phyloP scores from a whole-genome alignment of 2,329 filamentous ascomycete species.

The Aspergillus awamori region DNA sequence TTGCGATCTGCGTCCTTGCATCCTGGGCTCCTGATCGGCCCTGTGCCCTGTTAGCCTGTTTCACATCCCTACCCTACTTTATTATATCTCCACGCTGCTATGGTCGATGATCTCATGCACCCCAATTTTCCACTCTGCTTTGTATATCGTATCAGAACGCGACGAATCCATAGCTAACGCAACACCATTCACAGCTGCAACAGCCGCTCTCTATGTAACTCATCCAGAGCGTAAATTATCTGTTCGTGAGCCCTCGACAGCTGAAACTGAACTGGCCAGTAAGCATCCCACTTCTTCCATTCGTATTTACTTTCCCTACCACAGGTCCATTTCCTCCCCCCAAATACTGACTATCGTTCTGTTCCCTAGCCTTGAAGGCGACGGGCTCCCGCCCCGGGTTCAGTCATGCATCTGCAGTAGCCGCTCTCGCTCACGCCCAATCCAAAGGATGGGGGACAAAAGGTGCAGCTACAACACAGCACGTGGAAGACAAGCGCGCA shows the following conservation, averaged over 20 bases:
- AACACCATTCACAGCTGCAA: conserved; percentile 52
- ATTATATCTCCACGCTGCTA: not conserved
- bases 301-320: not conserved
- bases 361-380: conserved; percentile 26
- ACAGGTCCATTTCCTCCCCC: not conserved
- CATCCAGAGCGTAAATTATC: conserved; percentile 42
- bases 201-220: conserved; percentile 62
- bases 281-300: conserved; percentile 13
- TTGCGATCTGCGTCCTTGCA: conserved; percentile 9
- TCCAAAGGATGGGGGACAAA: conserved; percentile 65
- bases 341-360: not conserved
- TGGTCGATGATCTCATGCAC: not conserved
- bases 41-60: not conserved
- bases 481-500: conserved; percentile 61
- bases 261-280: conserved; percentile 28
- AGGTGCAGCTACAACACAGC: conserved; percentile 59
- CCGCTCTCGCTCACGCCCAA: conserved; percentile 73
- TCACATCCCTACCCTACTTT: not conserved
- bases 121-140: too few species aligned
- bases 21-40: conserved; percentile 3
- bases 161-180: not conserved
- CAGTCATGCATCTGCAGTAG: conserved; percentile 65
- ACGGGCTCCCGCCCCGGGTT: conserved; percentile 62
- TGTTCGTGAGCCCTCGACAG: conserved; percentile 25
- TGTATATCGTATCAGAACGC: not conserved